Percentiles rank a stretch among this genome's conserved stretches.
Evolutionary conservation across 129 eudicot species (phyloP).

Genomic region (carrot (Daucus carota)): DH1_v3.0 NC_030387.2:7507001-7507500

Average conservation of each 20-base stretch:
- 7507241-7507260: background rate
- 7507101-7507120: background rate
- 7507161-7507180: background rate
- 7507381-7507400: background rate
- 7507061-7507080: background rate
- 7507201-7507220: background rate
- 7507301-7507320: background rate
- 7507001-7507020: background rate
- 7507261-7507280: background rate
- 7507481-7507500: conserved; percentile 77
- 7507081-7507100: background rate
- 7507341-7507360: background rate
- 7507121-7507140: background rate
- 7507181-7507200: background rate
- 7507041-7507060: too few species aligned
- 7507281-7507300: background rate
- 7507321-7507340: background rate
- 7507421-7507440: background rate
- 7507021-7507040: background rate
- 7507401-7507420: too few species aligned
- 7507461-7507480: conserved; percentile 96
- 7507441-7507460: conserved; percentile 65
- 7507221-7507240: background rate
- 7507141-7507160: background rate
- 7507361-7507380: background rate